Evolutionary conservation across 495 filamentous ascomycete genomes (phyloP), one percentile per base, ranked within the genome.

Genomic region (Lasiosphaeria miniovina): DNA sequence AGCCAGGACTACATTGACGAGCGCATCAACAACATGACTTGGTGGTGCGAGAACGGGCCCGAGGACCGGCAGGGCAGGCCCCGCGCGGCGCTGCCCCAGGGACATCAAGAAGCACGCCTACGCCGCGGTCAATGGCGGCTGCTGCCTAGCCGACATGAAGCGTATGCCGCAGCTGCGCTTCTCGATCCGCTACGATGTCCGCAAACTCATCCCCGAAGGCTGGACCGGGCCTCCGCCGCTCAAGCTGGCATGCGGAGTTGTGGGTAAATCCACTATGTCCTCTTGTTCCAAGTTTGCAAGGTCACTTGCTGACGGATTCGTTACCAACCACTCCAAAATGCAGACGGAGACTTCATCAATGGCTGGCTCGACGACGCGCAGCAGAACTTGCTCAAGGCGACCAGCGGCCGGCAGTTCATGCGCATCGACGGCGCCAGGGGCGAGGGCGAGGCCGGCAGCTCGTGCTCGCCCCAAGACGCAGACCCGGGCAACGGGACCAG

Each of bases 41-140:
- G 72, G 70, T 75, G 69, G 72, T 75, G 72, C 62, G 72, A 73
- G 33, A 68, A 67, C 58, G 70, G 70, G 12, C 70, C 68, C 10
- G 72, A 75, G 58, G 70, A 75, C 50, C 62, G 70, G 24, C 62
- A 70, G 55, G 58, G 51, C 17, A 60, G 72, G 1, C 68, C 67
- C 33, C 62, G 72, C 10, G 70, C 70, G 15, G 67, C 72, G 2
- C 60, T 75, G 34, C 69, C 72, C 2, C 67, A 62, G 3, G 46
- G 63, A 73, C 46, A 64, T 73, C 52, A 69, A 58, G 36, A 62
- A 73, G 55, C 70, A 75, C 55, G 52, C 65, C 0, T 75, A 75
- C 52, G 65, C 72, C 5, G 62, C 62, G n/a, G 67, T 66, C 15
- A 48, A 71, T 46, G 70, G 68, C 32, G 68, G 68, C 11, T 46